phyloP scores from a whole-genome alignment of 371 early-diverging fungal species.

The Haplosporangium sp. region DNA sequence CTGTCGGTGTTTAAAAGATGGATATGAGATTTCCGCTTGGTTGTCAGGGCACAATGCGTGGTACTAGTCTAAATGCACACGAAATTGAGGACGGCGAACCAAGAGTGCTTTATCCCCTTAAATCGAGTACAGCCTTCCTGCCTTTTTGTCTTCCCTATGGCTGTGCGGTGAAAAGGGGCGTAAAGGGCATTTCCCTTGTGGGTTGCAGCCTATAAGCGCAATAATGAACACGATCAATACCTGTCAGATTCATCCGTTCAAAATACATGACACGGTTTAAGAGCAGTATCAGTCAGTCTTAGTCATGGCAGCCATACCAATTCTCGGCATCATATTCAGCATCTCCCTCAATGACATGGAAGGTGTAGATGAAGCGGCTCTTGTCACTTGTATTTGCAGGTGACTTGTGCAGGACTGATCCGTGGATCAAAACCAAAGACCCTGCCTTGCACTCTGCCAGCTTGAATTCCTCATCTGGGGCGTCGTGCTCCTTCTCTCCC shows the following conservation, averaged over 20 bases:
- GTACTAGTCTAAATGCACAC: too few relatives aligned
- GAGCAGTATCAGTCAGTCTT: background rate
- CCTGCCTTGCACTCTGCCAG: slow-evolving; percentile 58
- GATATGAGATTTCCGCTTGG: too few relatives aligned
- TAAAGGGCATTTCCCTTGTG: slow-evolving; percentile 50
- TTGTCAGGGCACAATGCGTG: too few relatives aligned
- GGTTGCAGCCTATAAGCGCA: slow-evolving; percentile 47
- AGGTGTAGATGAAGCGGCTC: slow-evolving; percentile 92
- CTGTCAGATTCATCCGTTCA: background rate
- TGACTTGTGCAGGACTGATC: slow-evolving; percentile 88
- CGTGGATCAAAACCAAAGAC: slow-evolving; percentile 91
- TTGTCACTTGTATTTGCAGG: slow-evolving; percentile 80
- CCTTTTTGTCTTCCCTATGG: slow-evolving; percentile 7
- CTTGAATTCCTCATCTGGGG: slow-evolving; percentile 31
- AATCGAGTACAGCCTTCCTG: too few relatives aligned
- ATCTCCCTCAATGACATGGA: slow-evolving; percentile 90
- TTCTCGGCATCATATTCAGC: slow-evolving; percentile 73
- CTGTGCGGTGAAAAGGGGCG: slow-evolving; percentile 40
- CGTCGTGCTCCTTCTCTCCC: slow-evolving; percentile 59
- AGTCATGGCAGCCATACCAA: slow-evolving; percentile 59
- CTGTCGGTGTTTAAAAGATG: too few relatives aligned
- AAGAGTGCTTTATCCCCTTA: too few relatives aligned
- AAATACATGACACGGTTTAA: background rate
- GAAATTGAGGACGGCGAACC: too few relatives aligned
- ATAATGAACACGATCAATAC: background rate